Conservation (phyloP, 192 early-diverging fungal species). For the Backusella morwellensis region DNA sequence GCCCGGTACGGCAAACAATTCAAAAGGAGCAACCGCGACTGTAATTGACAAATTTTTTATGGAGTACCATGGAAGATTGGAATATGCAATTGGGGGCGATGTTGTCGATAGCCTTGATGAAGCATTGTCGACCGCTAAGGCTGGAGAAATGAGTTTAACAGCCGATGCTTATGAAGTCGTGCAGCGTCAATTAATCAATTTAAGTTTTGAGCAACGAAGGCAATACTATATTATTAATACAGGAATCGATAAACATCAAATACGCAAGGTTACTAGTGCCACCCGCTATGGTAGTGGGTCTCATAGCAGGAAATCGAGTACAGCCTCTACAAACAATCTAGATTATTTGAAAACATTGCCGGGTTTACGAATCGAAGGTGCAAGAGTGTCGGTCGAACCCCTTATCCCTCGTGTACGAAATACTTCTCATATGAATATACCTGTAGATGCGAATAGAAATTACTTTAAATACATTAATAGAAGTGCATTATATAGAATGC, state of each 20-base stretch:
- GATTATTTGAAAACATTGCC: slow-evolving; percentile 10
- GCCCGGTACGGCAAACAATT: neutral
- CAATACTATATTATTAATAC: slow-evolving; percentile 35
- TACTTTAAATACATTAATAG: slow-evolving; percentile 52
- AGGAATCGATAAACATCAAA: neutral
- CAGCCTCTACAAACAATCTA: neutral
- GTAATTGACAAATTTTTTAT: slow-evolving; percentile 6
- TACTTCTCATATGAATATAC: slow-evolving; percentile 13
- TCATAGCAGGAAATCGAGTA: neutral
- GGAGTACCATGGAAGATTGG: slow-evolving; percentile 39
- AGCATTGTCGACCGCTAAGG: slow-evolving; percentile 42
- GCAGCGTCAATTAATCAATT: slow-evolving; percentile 27
- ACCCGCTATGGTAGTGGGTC: neutral
- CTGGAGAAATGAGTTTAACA: slow-evolving; percentile 49
- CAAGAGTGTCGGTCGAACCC: slow-evolving; percentile 22
- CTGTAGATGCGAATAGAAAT: slow-evolving; percentile 25
- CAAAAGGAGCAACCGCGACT: neutral
- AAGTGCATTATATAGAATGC: slow-evolving; percentile 40
- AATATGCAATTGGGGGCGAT: slow-evolving; percentile 50
- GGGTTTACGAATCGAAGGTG: neutral
- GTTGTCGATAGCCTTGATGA: slow-evolving; percentile 42
- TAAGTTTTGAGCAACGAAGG: slow-evolving; percentile 34
- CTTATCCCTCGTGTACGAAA: slow-evolving; percentile 30
- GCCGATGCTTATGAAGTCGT: slow-evolving; percentile 33
- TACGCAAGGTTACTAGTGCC: neutral